Base-by-base conservation (phyloP, 2,329 filamentous ascomycete species). In the Diaporthe ampelina region DNA sequence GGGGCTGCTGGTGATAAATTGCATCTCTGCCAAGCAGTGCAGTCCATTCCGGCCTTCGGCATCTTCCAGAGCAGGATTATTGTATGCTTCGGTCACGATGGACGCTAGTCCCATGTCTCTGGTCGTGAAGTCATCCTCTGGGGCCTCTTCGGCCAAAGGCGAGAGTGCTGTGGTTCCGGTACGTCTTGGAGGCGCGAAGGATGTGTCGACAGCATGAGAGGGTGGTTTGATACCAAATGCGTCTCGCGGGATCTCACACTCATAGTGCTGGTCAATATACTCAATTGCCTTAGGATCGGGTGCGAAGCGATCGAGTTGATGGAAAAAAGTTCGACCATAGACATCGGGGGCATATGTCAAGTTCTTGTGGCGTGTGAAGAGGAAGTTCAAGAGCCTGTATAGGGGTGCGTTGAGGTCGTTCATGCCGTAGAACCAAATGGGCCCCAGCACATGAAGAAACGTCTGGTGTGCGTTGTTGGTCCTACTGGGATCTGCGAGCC, bases 21-120 rank as follows among this genome's bases (percentile, higher is more conserved):
- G 85, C 9, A 86, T 88, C 74, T 87, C 85, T 3, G 89, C 89
- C n/a, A 91, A 85, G 75, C 88, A 90, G 76, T 91, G 89, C 21
- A 91, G 82, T 11, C 86, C 89, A 75, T 91, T 91, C 29, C 88
- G 86, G 7, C 89, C 89, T 7, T 85, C 79, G 1, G 80, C 52
- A 76, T 88, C 86, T 76, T 88, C 85, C 21, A 79, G 70, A 9
- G 70, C 76, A 0, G 84, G 80, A 56, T 83, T 78, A 21, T 76
- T 78, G 63, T 81, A 77, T 4, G 83, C 82, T 3, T 79, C 79
- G 10, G 79, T 80, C 35, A 88, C 81, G 37, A 84, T 79, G 26
- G 77, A 79, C 48, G 87, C 75, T 7, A 87, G 81, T 11, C 81
- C 78, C 56, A 83, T 82, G 43, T 83, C 79, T 5, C 78, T 81